Evolutionary conservation across 208 protist species (phyloP), one percentile per base, ranked within the genome.

Genomic region (Porcisia deanei): DNA sequence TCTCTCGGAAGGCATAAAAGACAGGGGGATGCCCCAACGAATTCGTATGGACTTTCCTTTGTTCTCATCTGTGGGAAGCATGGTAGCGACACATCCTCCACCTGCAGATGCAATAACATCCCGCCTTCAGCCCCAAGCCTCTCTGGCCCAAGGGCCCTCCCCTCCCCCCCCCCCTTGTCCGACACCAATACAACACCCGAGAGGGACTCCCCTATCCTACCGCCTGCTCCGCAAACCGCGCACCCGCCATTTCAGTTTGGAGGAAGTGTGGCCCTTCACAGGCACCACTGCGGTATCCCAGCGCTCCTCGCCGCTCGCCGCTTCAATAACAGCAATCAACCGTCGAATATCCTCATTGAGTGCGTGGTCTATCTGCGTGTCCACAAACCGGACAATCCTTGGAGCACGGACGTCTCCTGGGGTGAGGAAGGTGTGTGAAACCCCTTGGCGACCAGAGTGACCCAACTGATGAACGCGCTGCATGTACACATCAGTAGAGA

Each of bases 401-500:
- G 88, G 88, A 60, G 88, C 82, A n/a, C 74, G 76, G 1, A 76
- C 53, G 73, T 97, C 94, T n/a, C 87, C 83, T 6, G 83, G 81
- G 45, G 79, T 72, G 73, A 99, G 92, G 75, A 99, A 98, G 22
- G 97, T 91, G 59, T 98, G 98, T 7, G 98, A 95, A 20, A 93
- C 79, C 30, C 99, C 98, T 5, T 66, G 73, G 22, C 98, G 98
- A 43, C 98, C 98, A 18, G 95, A 97, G 52, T 98, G 88, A 34
- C 99, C 99, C 8, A 99, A 99, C 73, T 98, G 89, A 77, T 98
- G 97, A 80, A 99, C 99, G 63, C 99, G 91, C 75, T 99, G 99
- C 45, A 99, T 92, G 85, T 99, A 99, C 53, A 98, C 92, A 43
- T 99, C 98, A 49, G 99, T 96, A 79, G 91, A 85, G 12, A 75